These are phyloP conservation scores for Haplosporangium sp. DNA, from an alignment of 371 early-diverging fungal species.

Conservation along the genomic window DNA sequence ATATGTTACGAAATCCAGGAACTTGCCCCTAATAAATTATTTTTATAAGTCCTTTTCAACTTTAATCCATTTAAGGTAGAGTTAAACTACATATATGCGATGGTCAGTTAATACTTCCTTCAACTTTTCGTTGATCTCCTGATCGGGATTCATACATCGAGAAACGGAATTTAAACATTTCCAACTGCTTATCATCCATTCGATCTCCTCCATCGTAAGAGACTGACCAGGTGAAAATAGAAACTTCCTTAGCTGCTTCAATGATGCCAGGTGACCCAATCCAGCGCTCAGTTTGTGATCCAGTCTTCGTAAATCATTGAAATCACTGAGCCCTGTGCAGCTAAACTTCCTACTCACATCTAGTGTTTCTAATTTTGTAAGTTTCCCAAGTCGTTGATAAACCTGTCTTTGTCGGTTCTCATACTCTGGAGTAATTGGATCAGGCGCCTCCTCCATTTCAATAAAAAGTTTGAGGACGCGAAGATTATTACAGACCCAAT, in stretches of 20 bases:
- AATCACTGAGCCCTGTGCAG: too few relatives aligned
- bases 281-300: background rate
- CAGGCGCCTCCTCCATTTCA: background rate
- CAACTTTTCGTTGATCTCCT: too few relatives aligned
- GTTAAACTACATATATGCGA: too few relatives aligned
- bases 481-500: background rate
- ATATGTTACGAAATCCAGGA: too few relatives aligned
- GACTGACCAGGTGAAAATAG: too few relatives aligned
- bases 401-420: background rate
- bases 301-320: background rate
- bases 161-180: background rate
- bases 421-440: background rate
- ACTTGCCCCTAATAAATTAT: too few relatives aligned
- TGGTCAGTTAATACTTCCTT: too few relatives aligned
- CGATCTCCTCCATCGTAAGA: background rate
- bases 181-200: background rate
- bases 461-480: background rate
- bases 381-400: background rate
- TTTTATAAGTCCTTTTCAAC: too few relatives aligned
- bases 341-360: background rate
- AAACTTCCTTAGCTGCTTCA: background rate
- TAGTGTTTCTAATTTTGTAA: background rate
- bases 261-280: background rate
- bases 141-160: too few relatives aligned
- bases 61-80: too few relatives aligned